Conservation (phyloP, 1,284 basidiomycete species). For the Xanthoconium separans region DNA sequence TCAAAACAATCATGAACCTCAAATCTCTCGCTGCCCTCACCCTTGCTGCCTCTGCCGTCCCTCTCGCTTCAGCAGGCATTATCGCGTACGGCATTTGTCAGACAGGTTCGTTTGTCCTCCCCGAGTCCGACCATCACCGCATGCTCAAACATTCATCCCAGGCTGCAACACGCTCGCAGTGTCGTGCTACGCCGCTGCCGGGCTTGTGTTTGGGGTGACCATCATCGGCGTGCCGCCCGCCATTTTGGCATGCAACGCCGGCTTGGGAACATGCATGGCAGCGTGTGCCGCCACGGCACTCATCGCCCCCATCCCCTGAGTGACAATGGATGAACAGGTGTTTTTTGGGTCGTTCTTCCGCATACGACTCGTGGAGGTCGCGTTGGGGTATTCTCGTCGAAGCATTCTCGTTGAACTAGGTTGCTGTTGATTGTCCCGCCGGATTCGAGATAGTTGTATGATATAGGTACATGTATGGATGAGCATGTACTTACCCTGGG, state of each 20-base stretch:
- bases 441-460: slow-evolving; percentile 9
- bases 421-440: no score
- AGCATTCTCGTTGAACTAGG: no score
- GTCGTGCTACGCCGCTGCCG: slow-evolving; percentile 54
- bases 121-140: neutral
- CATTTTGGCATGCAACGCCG: slow-evolving; percentile 51
- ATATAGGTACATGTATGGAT: neutral
- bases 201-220: slow-evolving; percentile 50
- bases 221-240: slow-evolving; percentile 43
- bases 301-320: slow-evolving; percentile 29
- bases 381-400: neutral
- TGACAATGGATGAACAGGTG: neutral
- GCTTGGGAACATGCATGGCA: slow-evolving; percentile 46
- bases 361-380: neutral
- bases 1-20: slow-evolving; percentile 23
- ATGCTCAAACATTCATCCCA: slow-evolving; percentile 20
- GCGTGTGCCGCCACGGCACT: slow-evolving; percentile 41
- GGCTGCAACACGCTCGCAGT: slow-evolving; percentile 54
- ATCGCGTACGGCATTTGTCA: slow-evolving; percentile 49
- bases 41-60: slow-evolving; percentile 10
- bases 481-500: no score
- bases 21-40: slow-evolving; percentile 22
- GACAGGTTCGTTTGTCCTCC: slow-evolving; percentile 37
- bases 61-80: slow-evolving; percentile 36
- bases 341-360: neutral